These are phyloP conservation scores for Phytophthora ohioensis DNA, from an alignment of 352 stramenopile species.

Conservation along the genomic window DNA sequence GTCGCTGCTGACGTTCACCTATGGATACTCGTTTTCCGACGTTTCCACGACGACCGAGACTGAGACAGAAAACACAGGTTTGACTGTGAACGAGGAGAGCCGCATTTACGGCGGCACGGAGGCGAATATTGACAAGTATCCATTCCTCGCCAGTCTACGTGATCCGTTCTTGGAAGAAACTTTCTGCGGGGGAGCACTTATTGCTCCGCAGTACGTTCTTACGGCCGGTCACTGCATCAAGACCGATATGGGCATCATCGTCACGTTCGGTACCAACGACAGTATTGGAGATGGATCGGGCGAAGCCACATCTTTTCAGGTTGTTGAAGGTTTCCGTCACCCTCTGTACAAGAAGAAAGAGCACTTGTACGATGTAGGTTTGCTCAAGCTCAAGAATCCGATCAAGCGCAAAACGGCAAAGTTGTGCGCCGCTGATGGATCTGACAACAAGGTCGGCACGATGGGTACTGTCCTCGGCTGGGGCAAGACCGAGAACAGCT, in stretches of 20 bases:
- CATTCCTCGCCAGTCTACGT: conserved; percentile 65
- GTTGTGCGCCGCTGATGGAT: conserved; percentile 50
- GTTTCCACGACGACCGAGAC: not conserved
- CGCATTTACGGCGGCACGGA: conserved; percentile 32
- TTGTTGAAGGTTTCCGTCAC: conserved; percentile 35
- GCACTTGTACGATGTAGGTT: conserved; percentile 55
- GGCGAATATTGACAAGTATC: conserved; percentile 42
- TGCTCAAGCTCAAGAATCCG: conserved; percentile 62
- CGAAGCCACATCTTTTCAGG: not conserved
- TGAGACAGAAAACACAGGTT: conserved; percentile 17
- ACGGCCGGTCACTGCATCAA: conserved; percentile 79
- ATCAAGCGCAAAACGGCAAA: conserved; percentile 45
- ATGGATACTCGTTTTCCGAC: conserved; percentile 34
- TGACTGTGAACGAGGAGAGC: conserved; percentile 35
- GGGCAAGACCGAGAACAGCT: conserved; percentile 56
- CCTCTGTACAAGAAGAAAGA: conserved; percentile 41
- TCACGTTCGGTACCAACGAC: conserved; percentile 35
- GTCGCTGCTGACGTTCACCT: conserved; percentile 10
- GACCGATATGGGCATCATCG: conserved; percentile 34
- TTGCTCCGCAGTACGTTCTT: conserved; percentile 67
- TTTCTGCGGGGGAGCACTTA: conserved; percentile 69
- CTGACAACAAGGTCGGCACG: conserved; percentile 55
- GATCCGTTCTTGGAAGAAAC: conserved; percentile 41
- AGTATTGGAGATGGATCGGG: conserved; percentile 21
- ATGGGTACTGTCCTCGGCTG: conserved; percentile 62